Evolutionary conservation across 73 alveolate genomes (phyloP), one percentile per base, ranked within the genome.

Genomic region (Paramecium sexaurelia): DNA sequence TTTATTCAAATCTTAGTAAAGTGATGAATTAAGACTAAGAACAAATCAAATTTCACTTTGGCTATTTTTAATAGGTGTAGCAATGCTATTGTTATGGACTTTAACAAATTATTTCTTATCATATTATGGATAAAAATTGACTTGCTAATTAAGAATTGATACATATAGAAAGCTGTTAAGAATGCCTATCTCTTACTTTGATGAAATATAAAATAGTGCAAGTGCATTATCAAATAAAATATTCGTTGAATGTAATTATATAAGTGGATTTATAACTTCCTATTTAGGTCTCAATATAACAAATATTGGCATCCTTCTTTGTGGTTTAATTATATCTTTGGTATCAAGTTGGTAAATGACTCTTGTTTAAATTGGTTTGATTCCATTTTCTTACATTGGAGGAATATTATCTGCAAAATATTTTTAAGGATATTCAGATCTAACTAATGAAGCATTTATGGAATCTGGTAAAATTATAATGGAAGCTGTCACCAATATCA

Each of bases 401-500:
- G 73, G 32, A 20, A 32, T 45, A 19, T 40, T 22, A 22, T 6
- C 7, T 7, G 75, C 39, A 55, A 55, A 11, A 55, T 55, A 9
- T 26, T 9, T 55, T 55, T 26, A 55, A 55, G 75, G 75, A 1
- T 55, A 9, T 11, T 55, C 75, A 7, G 75, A 55, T 55, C 32
- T 55, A 26, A 55, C 55, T 7, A n/a, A 40, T 40, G 55, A 55
- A 55, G 75, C 36, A 55, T 55, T 9, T 26, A 22, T 9, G 13
- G 36, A 55, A 9, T 55, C 39, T 6, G 75, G 36, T 1, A 55
- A 26, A 1, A 9, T 55, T 22, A 55, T 55, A 6, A 55, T 55
- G 66, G 99, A 97, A 83, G 57, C 95, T 7, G 95, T 97, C 8
- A 67, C 93, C 36, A 97, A 97, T 85, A 92, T 94, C 55, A 91